Base-by-base conservation (phyloP, 176 grass and related monocot species). In the Hordeum marinum region DNA sequence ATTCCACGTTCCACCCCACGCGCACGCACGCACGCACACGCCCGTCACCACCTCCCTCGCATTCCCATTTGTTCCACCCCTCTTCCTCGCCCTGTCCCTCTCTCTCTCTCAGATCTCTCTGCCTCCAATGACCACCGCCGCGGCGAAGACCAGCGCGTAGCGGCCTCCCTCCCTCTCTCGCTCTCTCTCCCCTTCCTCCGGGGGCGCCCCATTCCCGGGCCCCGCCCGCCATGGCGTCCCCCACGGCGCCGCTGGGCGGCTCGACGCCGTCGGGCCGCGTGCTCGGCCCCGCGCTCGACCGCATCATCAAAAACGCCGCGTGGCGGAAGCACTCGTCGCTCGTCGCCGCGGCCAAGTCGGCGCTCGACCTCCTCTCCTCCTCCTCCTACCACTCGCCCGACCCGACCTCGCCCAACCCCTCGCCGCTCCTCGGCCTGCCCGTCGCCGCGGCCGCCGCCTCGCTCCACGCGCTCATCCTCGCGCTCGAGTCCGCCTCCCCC, bases 261-360 rank as follows among this genome's bases (percentile, higher is more conserved):
- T 64, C 76, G 45, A 91, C 96, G 32, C 87, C 87, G 37, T 86
- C 90, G 63, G 91, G 96, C 63, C 96, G 93, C 21, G 80, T 98
- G 34, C 81, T 96, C 8, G 96, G 87, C 41, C 96, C 90, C n/a
- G 86, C 91, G 78, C 93, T 99, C 6, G 96, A 99, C 88, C 91
- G 91, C 91, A 87, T 99, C 90, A 95, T 94, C 6, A 99, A 96
- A 73, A 99, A 99, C 82, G 91, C 94, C 6, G 88, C 94, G 35
- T 96, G 96, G 94, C 83, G 91, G 52, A 95, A 95, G 66, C 96
- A 99, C 84, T 92, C 90, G 45, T 78, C 82, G 7, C 93, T 99
- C 69, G 91, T 94, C 67, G 66, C 91, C 55, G 83, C 91, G 15
- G 88, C 89, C 65, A 99, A 99, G 90, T 80, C 92, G 5, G 86